Conservation (phyloP, 768 basidiomycete species). For the Phaffia tasmanica region DNA sequence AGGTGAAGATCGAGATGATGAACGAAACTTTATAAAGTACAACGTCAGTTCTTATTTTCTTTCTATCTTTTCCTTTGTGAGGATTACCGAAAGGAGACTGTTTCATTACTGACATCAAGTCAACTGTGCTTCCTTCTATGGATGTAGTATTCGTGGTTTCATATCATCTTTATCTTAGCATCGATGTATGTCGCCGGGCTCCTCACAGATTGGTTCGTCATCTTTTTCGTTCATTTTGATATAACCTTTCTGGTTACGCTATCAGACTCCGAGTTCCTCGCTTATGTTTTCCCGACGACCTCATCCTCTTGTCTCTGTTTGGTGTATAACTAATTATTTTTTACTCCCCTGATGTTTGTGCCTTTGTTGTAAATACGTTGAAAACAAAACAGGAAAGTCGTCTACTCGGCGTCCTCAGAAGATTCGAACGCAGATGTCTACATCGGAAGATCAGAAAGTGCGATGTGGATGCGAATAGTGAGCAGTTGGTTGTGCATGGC, state of each 20-base stretch:
- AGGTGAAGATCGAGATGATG: conserved; percentile 76
- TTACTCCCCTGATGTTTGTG: conserved; percentile 32
- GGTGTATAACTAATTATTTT: conserved; percentile 37
- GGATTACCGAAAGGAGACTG: background rate
- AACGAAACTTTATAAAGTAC: conserved; percentile 84
- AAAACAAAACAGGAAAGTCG: background rate
- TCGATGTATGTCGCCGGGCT: conserved; percentile 98
- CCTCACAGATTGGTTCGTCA: conserved; percentile 82
- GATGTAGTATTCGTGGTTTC: conserved; percentile 91
- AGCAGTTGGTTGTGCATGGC: conserved; percentile 77
- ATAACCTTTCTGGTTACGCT: no score
- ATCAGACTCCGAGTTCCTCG: background rate
- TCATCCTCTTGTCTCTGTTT: no score
- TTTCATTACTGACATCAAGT: background rate
- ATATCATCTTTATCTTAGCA: conserved; percentile 88
- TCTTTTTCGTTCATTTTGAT: background rate
- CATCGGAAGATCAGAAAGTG: conserved; percentile 87
- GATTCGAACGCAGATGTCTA: conserved; percentile 45
- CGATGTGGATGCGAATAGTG: conserved; percentile 99
- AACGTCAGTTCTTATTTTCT: conserved; percentile 52
- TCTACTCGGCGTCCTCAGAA: conserved; percentile 28
- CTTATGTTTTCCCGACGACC: background rate
- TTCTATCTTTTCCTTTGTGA: background rate
- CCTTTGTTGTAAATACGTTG: conserved; percentile 29
- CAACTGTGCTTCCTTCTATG: background rate